These are phyloP conservation scores for Evansstolkia leycettana DNA, from an alignment of 495 filamentous ascomycete species.

Conservation along the genomic window DNA sequence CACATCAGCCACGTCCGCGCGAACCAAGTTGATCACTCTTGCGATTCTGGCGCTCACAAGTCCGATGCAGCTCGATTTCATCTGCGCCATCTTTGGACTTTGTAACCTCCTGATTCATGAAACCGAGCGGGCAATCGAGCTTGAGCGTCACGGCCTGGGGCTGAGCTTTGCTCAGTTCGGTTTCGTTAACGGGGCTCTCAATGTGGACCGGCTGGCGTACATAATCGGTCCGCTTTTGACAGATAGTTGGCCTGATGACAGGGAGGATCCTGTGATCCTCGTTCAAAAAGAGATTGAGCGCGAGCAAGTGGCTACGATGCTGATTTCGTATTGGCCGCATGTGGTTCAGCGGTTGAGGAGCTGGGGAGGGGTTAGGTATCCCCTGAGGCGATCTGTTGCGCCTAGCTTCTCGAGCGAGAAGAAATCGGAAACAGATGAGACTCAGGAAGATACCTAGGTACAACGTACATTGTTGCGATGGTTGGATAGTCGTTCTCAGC, in stretches of 20 bases:
- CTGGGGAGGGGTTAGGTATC: conserved; percentile 10
- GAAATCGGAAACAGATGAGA: too few species aligned
- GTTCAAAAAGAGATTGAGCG: conserved; percentile 17
- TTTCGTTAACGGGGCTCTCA: conserved; percentile 10
- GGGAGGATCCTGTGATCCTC: conserved; percentile 2
- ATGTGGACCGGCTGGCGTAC: conserved; percentile 16
- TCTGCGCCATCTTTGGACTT: conserved; percentile 29
- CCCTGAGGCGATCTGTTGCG: neutral
- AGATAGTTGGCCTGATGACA: conserved; percentile 4
- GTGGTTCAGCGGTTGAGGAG: conserved; percentile 20
- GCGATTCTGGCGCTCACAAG: conserved; percentile 26
- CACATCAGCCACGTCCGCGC: conserved; percentile 6
- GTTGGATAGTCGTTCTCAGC: too few species aligned
- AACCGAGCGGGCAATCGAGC: conserved; percentile 9
- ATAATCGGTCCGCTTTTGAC: conserved; percentile 24
- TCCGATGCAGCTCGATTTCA: conserved; percentile 26
- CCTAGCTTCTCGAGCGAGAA: neutral
- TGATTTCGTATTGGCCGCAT: conserved; percentile 23
- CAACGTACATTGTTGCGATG: too few species aligned
- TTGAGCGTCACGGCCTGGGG: conserved; percentile 7
- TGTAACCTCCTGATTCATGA: conserved; percentile 18
- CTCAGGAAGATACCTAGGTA: too few species aligned
- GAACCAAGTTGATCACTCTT: conserved; percentile 19
- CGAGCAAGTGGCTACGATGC: conserved; percentile 17
- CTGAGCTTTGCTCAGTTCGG: conserved; percentile 2